Percentiles rank a stretch among this genome's conserved stretches.
These are phyloP conservation scores for Podila clonocystis DNA, from an alignment of 192 early-diverging fungal species.

Conservation along the genomic window DNA sequence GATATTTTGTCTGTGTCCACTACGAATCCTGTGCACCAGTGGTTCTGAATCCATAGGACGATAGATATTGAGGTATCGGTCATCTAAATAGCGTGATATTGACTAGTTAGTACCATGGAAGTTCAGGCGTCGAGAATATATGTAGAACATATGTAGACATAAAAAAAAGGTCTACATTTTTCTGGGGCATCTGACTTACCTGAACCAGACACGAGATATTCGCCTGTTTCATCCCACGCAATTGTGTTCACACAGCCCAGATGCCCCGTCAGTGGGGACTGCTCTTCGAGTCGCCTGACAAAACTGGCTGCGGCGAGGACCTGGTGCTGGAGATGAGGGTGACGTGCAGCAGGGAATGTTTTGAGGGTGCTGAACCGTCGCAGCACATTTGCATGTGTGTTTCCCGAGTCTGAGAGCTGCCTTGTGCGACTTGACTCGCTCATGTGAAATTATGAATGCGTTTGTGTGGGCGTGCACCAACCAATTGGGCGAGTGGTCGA, in stretches of 20 bases:
- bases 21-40: slow-evolving; percentile 53
- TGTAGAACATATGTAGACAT: background rate
- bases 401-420: background rate
- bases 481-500: no score
- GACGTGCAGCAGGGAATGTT: background rate
- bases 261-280: slow-evolving; percentile 54
- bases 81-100: slow-evolving; percentile 39
- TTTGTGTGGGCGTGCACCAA: no score
- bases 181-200: slow-evolving; percentile 34
- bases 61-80: slow-evolving; percentile 58
- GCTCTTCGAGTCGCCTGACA: slow-evolving; percentile 45
- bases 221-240: slow-evolving; percentile 55
- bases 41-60: slow-evolving; percentile 47
- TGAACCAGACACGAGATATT: slow-evolving; percentile 55
- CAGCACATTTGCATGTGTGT: background rate
- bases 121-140: background rate
- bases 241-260: slow-evolving; percentile 67
- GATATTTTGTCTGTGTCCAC: slow-evolving; percentile 78
- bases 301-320: slow-evolving; percentile 27
- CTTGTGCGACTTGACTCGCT: background rate
- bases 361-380: background rate
- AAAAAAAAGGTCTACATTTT: background rate
- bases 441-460: background rate
- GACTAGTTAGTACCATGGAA: no score
- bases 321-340: background rate